Conservation (phyloP, 768 basidiomycete species). For the Boletales sp. region DNA sequence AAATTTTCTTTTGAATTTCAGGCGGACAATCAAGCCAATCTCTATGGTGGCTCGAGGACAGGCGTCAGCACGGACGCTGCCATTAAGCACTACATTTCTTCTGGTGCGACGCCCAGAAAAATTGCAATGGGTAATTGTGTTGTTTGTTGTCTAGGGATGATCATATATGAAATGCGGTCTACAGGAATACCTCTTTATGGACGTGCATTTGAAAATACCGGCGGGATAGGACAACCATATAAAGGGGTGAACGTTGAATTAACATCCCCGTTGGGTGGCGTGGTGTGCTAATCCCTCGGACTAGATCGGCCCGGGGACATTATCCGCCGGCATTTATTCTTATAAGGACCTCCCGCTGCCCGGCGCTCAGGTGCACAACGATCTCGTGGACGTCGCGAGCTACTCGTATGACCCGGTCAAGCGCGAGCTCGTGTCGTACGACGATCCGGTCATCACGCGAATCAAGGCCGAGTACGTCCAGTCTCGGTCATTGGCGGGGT, state of each 20-base stretch:
- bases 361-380: constrained; percentile 60
- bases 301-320: constrained; percentile 66
- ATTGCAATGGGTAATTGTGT: constrained; percentile 54
- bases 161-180: background rate
- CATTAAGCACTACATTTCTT: constrained; percentile 53
- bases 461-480: constrained; percentile 68
- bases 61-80: constrained; percentile 67
- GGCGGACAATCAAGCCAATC: constrained; percentile 59
- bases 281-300: constrained; percentile 1
- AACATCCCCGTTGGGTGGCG: background rate
- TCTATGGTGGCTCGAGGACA: constrained; percentile 63
- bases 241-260: constrained; percentile 45
- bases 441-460: constrained; percentile 63
- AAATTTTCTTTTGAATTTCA: constrained; percentile 8
- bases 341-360: constrained; percentile 69
- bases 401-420: constrained; percentile 74
- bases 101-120: constrained; percentile 63
- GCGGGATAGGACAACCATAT: constrained; percentile 64
- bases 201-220: constrained; percentile 69
- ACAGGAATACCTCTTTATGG: constrained; percentile 77
- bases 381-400: constrained; percentile 64
- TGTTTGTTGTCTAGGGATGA: background rate
- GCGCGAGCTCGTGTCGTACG: constrained; percentile 71
- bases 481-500: constrained; percentile 56
- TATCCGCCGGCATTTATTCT: constrained; percentile 44